These are phyloP conservation scores for Hypoxylon sp. DNA, from an alignment of 2,329 filamentous ascomycete species.

Conservation along the genomic window DNA sequence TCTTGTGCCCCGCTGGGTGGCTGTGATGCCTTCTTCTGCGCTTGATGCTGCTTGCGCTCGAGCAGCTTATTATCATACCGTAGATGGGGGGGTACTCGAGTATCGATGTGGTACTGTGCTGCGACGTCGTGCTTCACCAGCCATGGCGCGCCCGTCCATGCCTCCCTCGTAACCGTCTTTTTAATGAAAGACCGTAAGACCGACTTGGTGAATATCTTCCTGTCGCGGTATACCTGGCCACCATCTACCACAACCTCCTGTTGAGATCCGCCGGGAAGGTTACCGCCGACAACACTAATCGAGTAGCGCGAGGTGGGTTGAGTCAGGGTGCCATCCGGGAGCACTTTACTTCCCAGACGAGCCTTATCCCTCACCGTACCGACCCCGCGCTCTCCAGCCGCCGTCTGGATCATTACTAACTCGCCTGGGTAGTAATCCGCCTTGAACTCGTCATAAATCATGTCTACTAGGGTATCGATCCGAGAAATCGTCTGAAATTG, in stretches of 20 bases:
- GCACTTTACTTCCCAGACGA: conserved; percentile 69
- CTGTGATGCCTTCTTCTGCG: conserved; percentile 67
- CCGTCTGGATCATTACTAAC: conserved; percentile 75
- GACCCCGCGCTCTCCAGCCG: conserved; percentile 73
- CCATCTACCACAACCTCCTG: conserved; percentile 83
- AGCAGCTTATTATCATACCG: conserved; percentile 81
- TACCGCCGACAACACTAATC: conserved; percentile 76
- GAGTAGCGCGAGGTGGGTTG: conserved; percentile 81
- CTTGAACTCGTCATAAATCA: conserved; percentile 81
- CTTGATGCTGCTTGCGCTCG: conserved; percentile 77
- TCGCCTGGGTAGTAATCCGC: conserved; percentile 92
- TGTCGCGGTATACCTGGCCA: conserved; percentile 83
- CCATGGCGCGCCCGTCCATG: conserved; percentile 97
- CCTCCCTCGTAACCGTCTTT: conserved; percentile 88
- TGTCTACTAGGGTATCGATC: conserved; percentile 81
- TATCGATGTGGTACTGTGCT: conserved; percentile 83
- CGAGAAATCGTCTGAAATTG: conserved; percentile 90
- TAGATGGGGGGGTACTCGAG: conserved; percentile 83
- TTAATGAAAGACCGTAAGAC: conserved; percentile 95
- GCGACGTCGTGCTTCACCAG: conserved; percentile 89
- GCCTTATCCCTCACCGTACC: conserved; percentile 87
- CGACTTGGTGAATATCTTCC: conserved; percentile 92
- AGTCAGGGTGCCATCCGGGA: conserved; percentile 74
- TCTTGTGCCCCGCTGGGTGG: conserved; percentile 50
- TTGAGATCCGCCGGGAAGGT: too few species aligned